Evolutionary conservation across 1,284 basidiomycete genomes (phyloP).

Genomic region (Sporisorium exsertum): DNA sequence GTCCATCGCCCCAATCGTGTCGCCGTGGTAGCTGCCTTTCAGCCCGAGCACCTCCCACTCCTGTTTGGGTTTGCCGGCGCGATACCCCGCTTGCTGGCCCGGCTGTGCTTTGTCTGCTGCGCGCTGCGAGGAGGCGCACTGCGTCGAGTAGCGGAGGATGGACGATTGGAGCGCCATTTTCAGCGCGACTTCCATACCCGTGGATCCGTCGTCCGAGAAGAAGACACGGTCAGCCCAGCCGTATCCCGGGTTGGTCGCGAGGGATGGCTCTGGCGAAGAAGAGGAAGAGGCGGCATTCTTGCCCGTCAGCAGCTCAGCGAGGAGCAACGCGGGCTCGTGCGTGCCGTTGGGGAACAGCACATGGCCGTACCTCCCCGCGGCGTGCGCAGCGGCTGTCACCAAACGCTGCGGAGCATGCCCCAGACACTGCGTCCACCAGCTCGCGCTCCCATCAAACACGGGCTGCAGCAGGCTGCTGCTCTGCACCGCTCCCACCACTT

Average conservation of each 20-base stretch:
- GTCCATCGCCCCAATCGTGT: conserved; percentile 98
- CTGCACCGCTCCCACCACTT: conserved; percentile 3
- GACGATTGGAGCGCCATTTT: conserved; percentile 80
- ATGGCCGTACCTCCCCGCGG: conserved; percentile 93
- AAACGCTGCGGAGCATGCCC: conserved; percentile 85
- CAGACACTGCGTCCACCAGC: conserved; percentile 97
- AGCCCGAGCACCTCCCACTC: conserved; percentile 85
- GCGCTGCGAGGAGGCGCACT: conserved; percentile 20
- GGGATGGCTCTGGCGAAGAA: conserved; percentile 38
- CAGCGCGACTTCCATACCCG: conserved; percentile 93
- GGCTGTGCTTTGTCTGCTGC: conserved; percentile 28
- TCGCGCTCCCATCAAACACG: conserved; percentile 90
- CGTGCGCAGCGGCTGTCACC: conserved; percentile 85
- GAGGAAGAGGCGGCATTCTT: conserved; percentile 23
- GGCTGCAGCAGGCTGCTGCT: conserved; percentile 74
- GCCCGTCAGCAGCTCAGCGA: conserved; percentile 79
- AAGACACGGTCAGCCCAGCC: conserved; percentile 93
- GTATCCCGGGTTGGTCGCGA: conserved; percentile 17
- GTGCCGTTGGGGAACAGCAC: conserved; percentile 93
- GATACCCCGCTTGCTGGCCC: conserved; percentile 45
- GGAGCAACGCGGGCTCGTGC: conserved; percentile 83
- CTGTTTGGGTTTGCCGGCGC: conserved; percentile 47
- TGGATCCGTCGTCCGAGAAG: conserved; percentile 93
- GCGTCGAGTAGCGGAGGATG: conserved; percentile 46
- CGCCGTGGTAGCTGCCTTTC: conserved; percentile 95